Evolutionary conservation across 1,284 basidiomycete species (phyloP).

Genomic region (Pseudozyma sp.): DNA sequence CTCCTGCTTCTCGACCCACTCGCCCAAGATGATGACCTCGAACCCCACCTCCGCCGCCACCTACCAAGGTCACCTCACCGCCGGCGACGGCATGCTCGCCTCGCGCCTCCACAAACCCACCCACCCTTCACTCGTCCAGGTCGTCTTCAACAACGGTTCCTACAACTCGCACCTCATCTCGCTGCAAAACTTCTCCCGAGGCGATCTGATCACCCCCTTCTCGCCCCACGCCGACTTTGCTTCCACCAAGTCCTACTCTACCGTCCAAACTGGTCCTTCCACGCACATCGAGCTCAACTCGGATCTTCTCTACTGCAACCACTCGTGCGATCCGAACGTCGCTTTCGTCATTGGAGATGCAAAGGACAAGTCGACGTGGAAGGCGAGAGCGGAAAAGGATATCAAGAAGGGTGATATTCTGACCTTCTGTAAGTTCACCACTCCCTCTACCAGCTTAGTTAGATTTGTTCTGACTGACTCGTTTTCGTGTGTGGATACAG

Average conservation of each 20-base stretch:
- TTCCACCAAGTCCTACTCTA: conserved; percentile 49
- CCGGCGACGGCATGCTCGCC: conserved; percentile 49
- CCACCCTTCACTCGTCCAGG: conserved; percentile 54
- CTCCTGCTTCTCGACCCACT: background rate
- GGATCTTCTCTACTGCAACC: conserved; percentile 66
- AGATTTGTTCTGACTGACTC: background rate
- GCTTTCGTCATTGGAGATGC: conserved; percentile 44
- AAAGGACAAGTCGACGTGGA: conserved; percentile 40
- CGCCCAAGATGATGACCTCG: conserved; percentile 25
- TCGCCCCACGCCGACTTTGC: conserved; percentile 43
- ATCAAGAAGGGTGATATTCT: conserved; percentile 59
- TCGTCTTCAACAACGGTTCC: conserved; percentile 60
- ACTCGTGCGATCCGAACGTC: conserved; percentile 63
- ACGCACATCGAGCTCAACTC: conserved; percentile 63
- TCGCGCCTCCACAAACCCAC: conserved; percentile 52
- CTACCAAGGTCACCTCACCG: conserved; percentile 60
- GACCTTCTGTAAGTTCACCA: conserved; percentile 65
- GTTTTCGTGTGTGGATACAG: conserved; percentile 28
- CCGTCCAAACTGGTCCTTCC: conserved; percentile 55
- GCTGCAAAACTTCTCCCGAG: conserved; percentile 32
- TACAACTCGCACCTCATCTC: conserved; percentile 63
- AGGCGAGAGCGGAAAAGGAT: conserved; percentile 48
- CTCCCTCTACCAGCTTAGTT: no score
- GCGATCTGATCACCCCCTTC: conserved; percentile 53
- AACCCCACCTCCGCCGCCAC: conserved; percentile 19